Evolutionary conservation across 176 grass and related monocot species (phyloP), one percentile per base, ranked within the genome.

Genomic region (Themeda triandra): DNA sequence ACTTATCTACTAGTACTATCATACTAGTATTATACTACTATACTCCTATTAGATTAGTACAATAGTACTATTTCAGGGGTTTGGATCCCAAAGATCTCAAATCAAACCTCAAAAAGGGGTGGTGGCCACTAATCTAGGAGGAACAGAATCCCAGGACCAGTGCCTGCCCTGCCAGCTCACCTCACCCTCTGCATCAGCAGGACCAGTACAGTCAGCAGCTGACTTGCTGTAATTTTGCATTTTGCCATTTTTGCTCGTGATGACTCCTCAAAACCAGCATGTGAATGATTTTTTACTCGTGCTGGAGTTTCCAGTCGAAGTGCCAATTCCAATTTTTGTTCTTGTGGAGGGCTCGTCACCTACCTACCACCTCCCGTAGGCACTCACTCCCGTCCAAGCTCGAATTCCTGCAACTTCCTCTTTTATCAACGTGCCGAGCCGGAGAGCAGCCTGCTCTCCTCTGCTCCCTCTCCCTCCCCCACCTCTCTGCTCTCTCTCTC

Each of bases 401-500:
- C 46, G n/a, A n/a, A n/a, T 6, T 51, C 46, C 80, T 73, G 66
- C 81, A 23, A 13, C 81, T 21, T 58, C 81, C 40, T 83, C 80
- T 54, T 18, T 54, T 83, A 21, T 71, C 27, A 42, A 18, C 45
- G 13, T 68, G 82, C 72, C 23, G 56, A 25, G 23, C 23, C 56
- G 35, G 39, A 51, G 58, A 33, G 82, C 58, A 36, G 4, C 35
- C 21, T n/a, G 21, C 53, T 58, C 53, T 58, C 17, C 17, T 35
- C 33, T 35, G 33, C 33, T 35, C 33, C 6, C 33, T 7, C 54
- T 63, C 66, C 17, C 59, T 24, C 23, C 23, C 23, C 9, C 54
- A 18, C 33, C 79, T 10, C 73, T 51, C 49, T n/a, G n/a, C n/a
- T 13, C 13, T 48, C 14, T 71, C 71, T 66, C 87, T 36, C 5